A percentile compares a stretch with the other conserved stretches of the same genome.
phyloP scores from a whole-genome alignment of 352 stramenopile genomes.

The Phytophthora palmivora region DNA sequence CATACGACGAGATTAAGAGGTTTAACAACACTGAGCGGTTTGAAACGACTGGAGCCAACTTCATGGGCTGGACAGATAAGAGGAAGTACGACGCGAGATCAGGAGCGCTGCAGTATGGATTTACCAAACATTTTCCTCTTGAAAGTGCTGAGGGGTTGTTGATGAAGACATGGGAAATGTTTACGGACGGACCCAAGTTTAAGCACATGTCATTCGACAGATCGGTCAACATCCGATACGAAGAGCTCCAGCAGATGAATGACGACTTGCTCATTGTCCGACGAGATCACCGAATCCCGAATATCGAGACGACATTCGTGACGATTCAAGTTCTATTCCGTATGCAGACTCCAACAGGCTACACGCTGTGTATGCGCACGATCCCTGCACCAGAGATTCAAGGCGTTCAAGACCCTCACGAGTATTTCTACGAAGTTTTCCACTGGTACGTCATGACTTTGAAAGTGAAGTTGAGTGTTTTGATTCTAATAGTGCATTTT shows the following conservation, averaged over 20 bases:
- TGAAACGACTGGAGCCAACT: constrained; percentile 45
- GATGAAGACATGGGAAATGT: constrained; percentile 57
- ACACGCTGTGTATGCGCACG: constrained; percentile 69
- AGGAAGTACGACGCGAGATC: constrained; percentile 37
- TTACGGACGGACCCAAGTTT: constrained; percentile 50
- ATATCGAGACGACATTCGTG: constrained; percentile 58
- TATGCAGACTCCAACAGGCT: constrained; percentile 63
- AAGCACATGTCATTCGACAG: constrained; percentile 55
- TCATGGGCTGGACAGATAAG: constrained; percentile 69
- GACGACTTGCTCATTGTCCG: constrained; percentile 70
- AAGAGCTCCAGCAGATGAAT: constrained; percentile 65
- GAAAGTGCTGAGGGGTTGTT: constrained; percentile 42
- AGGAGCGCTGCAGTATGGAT: constrained; percentile 56
- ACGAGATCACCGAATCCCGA: constrained; percentile 56
- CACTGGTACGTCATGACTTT: constrained; percentile 49
- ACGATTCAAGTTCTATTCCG: constrained; percentile 72
- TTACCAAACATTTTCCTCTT: constrained; percentile 57
- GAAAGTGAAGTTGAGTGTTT: not conserved
- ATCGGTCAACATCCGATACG: constrained; percentile 53
- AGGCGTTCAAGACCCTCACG: constrained; percentile 42
- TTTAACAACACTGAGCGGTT: constrained; percentile 41
- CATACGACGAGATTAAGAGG: constrained; percentile 60
- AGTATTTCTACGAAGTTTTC: constrained; percentile 71
- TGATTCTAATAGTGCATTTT: constrained; percentile 15
- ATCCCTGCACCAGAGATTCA: constrained; percentile 68